Conservation (phyloP, 2,329 filamentous ascomycete genomes). For the Fusarium floridanum region DNA sequence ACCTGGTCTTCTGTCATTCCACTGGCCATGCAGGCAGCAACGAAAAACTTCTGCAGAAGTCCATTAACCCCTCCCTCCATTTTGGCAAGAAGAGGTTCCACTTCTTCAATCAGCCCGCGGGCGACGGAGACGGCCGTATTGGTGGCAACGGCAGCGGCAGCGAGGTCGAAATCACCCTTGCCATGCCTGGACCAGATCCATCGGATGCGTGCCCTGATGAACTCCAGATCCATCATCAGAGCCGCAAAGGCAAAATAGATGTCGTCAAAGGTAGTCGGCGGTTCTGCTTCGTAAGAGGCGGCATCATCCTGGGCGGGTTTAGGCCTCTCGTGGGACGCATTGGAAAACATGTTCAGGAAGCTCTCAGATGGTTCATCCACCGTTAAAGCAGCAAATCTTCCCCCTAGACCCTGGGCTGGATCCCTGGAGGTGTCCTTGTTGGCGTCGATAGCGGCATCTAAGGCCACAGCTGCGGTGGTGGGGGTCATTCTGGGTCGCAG, state of each 20-base stretch:
- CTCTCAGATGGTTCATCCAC: not conserved
- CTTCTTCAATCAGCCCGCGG: slow-evolving; percentile 50
- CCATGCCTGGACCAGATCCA: slow-evolving; percentile 44
- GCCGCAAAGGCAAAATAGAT: slow-evolving; percentile 43
- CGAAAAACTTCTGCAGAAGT: not conserved
- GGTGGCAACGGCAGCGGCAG: slow-evolving; percentile 52
- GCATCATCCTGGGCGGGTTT: not conserved
- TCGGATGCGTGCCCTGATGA: slow-evolving; percentile 48
- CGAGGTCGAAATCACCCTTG: slow-evolving; percentile 46
- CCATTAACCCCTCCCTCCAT: slow-evolving; percentile 1
- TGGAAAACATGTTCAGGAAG: slow-evolving; percentile 50
- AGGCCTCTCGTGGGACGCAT: not conserved
- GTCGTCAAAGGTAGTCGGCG: slow-evolving; percentile 40
- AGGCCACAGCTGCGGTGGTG: not conserved
- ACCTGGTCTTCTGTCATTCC: slow-evolving; percentile 9
- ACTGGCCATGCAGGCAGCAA: not conserved
- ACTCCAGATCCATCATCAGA: slow-evolving; percentile 48
- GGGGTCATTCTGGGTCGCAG: slow-evolving; percentile 42
- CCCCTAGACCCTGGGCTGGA: not conserved
- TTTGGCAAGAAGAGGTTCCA: slow-evolving; percentile 40
- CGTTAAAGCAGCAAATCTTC: not conserved
- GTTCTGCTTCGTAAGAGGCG: slow-evolving; percentile 51
- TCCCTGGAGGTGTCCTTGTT: slow-evolving; percentile 45
- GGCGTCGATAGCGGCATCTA: slow-evolving; percentile 46
- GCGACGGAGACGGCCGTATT: slow-evolving; percentile 54